Percentiles rank a stretch among this genome's conserved stretches.
Evolutionary conservation across 169 alveolate genomes (phyloP).

Genomic region (Plasmodium coatneyi): DNA sequence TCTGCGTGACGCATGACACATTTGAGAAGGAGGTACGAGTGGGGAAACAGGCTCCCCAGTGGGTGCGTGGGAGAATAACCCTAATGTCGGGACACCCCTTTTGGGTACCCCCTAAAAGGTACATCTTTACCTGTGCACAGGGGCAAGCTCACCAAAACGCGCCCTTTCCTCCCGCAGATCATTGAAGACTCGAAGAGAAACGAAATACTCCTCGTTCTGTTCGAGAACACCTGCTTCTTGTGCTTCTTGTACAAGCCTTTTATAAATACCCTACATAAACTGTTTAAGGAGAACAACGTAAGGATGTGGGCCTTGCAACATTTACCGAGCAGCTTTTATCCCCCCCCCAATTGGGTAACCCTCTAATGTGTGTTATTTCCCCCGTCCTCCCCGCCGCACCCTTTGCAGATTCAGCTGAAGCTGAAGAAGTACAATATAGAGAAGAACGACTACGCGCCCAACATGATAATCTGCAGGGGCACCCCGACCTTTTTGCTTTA

Average conservation of each 20-base stretch:
- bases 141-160: neutral
- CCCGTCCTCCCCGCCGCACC: neutral
- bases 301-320: neutral
- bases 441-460: constrained; percentile 72
- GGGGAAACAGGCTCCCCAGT: neutral
- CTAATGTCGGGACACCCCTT: neutral
- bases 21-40: constrained; percentile 62
- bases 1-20: constrained; percentile 64
- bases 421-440: constrained; percentile 65
- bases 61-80: neutral
- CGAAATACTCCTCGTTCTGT: constrained; percentile 41
- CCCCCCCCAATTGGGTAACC: neutral
- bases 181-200: constrained; percentile 71
- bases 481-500: constrained; percentile 65
- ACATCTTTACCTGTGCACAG: neutral
- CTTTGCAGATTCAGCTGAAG: constrained; percentile 46
- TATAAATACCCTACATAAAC: constrained; percentile 61
- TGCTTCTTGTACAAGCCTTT: constrained; percentile 70
- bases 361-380: neutral
- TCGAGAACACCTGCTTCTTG: constrained; percentile 65
- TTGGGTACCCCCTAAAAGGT: neutral
- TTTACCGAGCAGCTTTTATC: neutral
- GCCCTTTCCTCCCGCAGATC: constrained; percentile 10
- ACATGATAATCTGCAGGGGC: constrained; percentile 66
- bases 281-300: constrained; percentile 66